Evolutionary conservation across 495 filamentous ascomycete genomes (phyloP).

Genomic region (Parachaetomium inaequale): DNA sequence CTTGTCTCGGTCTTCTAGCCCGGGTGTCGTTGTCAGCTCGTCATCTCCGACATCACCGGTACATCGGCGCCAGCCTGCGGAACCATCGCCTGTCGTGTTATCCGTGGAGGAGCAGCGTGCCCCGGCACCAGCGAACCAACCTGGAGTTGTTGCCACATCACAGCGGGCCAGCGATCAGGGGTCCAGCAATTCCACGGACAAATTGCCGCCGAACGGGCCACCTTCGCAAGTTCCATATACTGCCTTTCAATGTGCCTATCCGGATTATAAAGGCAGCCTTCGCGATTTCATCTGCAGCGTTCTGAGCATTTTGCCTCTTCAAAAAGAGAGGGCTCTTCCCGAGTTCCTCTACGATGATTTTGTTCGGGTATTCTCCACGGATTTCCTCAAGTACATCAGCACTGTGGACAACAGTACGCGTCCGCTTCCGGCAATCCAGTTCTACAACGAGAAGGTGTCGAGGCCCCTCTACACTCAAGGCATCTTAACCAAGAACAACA

Average conservation of each 20-base stretch:
- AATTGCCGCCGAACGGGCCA: constrained; percentile 23
- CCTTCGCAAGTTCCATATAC: constrained; percentile 37
- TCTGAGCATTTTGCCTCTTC: constrained; percentile 50
- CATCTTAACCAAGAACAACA: constrained; percentile 38
- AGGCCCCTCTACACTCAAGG: constrained; percentile 36
- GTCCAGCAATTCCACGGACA: constrained; percentile 17
- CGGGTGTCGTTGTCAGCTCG: not conserved
- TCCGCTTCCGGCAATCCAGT: constrained; percentile 38
- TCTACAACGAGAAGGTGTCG: constrained; percentile 44
- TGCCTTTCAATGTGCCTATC: constrained; percentile 56
- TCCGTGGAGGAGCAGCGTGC: not conserved
- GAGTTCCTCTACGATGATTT: constrained; percentile 66
- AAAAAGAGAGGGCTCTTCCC: constrained; percentile 37
- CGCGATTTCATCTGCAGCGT: constrained; percentile 54
- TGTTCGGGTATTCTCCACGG: constrained; percentile 47
- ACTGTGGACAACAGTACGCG: constrained; percentile 16
- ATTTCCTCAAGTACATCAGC: constrained; percentile 42
- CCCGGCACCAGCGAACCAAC: not conserved
- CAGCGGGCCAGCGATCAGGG: not conserved
- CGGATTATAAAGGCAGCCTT: constrained; percentile 52
- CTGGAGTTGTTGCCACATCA: not conserved
- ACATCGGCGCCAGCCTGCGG: not conserved
- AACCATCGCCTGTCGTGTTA: not conserved
- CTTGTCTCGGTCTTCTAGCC: not conserved
- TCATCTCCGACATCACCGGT: not conserved